Evolutionary conservation across 2,329 filamentous ascomycete genomes (phyloP), one percentile per base, ranked within the genome.

Genomic region (Cadophora luteo-olivacea): DNA sequence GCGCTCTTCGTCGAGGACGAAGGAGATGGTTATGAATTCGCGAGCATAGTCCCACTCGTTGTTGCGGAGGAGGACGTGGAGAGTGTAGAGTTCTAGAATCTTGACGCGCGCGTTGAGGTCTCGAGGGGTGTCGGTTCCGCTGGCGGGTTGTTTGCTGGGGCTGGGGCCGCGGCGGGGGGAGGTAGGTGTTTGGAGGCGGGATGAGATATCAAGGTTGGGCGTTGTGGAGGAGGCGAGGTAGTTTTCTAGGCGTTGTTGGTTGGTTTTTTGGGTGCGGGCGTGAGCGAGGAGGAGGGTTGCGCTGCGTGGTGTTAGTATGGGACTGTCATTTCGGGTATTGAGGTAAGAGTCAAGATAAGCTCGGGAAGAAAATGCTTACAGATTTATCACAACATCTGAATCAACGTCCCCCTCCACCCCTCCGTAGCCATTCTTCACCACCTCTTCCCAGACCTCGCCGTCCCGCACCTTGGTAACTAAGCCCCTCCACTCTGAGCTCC

Each of bases 41-140:
- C 89, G 88, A 4, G 96, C 93, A 75, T 97, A 97, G 68, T 97
- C 93, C 96, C 96, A 99, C 81, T 98, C 94, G 66, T 93, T 90
- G 75, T 97, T 98, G 64, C 93, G 87, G 5, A 95, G 89, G n/a
- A 99, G 87, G 8, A 98, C 93, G 77, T 99, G 96, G 4, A 99
- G 86, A 0, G 94, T 97, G 79, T 97, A 99, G 9, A 99, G 85
- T 81, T 99, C 96, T 62, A 99, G 87, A 52, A 99, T 92, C 82
- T 97, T 97, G 72, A 97, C 90, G 57, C 94, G 87, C 4, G 93
- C 90, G 73, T 92, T 91, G 45, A 97, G 87, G 77, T 97, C 93
- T 70, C 92, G 89, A 0, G 93, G 93, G 0, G 93, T 97, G 77
- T 93, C 90, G 51, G 93, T 90, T 68, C 92, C 93, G 69, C 88